Evolutionary conservation across 129 eudicot species (phyloP).

Genomic region (sunflower (Helianthus annuus)): HanXRQr2.0-SUNRISE NC_035449.2:193712561-193713060

Average conservation of each 20-base stretch:
- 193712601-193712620: neutral
- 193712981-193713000: neutral
- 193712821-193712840: neutral
- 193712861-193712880: conserved; percentile 85
- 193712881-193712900: conserved; percentile 95
- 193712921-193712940: conserved; percentile 96
- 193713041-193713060: neutral
- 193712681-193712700: conserved; percentile 98
- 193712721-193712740: too few species aligned
- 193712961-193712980: neutral
- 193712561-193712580: neutral
- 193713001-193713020: neutral
- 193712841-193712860: neutral
- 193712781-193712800: too few species aligned
- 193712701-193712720: neutral
- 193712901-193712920: conserved; percentile 94
- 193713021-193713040: neutral
- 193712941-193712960: conserved; percentile 79
- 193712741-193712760: too few species aligned
- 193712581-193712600: neutral
- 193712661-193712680: conserved; percentile 96
- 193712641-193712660: conserved; percentile 89
- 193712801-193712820: too few species aligned
- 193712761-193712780: too few species aligned
- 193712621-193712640: neutral